A percentile compares a stretch with the other conserved stretches of the same genome.
phyloP scores from a whole-genome alignment of 2,329 filamentous ascomycete species.

The Colletotrichum abscissum region DNA sequence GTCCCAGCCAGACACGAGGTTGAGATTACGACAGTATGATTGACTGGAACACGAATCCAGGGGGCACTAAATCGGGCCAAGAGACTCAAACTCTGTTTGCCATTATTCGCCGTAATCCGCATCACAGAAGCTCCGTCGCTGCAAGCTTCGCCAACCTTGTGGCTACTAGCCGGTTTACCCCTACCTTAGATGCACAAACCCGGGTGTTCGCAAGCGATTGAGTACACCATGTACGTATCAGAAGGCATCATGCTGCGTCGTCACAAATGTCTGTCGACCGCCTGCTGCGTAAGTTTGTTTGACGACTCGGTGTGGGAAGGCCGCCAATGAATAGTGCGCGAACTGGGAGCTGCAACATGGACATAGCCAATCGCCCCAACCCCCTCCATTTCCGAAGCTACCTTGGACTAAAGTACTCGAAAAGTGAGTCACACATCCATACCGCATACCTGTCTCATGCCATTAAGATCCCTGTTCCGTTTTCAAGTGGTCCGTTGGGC shows the following conservation, averaged over 20 bases:
- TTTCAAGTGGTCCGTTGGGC: conserved; percentile 28
- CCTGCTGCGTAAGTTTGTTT: conserved; percentile 17
- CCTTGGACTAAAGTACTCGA: conserved; percentile 15
- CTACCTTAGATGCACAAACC: not conserved
- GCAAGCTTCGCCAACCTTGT: conserved; percentile 14
- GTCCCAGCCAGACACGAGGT: conserved; percentile 24
- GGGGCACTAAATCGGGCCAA: conserved; percentile 16
- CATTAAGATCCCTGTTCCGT: conserved; percentile 36
- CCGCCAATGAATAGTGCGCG: conserved; percentile 29
- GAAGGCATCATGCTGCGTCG: conserved; percentile 17
- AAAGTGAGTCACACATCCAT: conserved; percentile 36
- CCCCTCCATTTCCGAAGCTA: conserved; percentile 31
- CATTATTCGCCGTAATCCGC: conserved; percentile 25
- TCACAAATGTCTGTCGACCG: conserved; percentile 14
- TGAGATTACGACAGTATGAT: conserved; percentile 22
- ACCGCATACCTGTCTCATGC: conserved; percentile 36
- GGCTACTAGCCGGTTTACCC: conserved; percentile 1
- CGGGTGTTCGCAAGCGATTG: not conserved
- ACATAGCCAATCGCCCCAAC: conserved; percentile 32
- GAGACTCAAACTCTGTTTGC: conserved; percentile 28
- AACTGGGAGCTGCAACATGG: conserved; percentile 30
- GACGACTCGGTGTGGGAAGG: conserved; percentile 31
- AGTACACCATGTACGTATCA: not conserved
- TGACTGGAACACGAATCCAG: conserved; percentile 20
- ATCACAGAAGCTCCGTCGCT: conserved; percentile 10